These are phyloP conservation scores for Clathrospora elynae DNA, from an alignment of 2,329 filamentous ascomycete genomes.

Conservation along the genomic window DNA sequence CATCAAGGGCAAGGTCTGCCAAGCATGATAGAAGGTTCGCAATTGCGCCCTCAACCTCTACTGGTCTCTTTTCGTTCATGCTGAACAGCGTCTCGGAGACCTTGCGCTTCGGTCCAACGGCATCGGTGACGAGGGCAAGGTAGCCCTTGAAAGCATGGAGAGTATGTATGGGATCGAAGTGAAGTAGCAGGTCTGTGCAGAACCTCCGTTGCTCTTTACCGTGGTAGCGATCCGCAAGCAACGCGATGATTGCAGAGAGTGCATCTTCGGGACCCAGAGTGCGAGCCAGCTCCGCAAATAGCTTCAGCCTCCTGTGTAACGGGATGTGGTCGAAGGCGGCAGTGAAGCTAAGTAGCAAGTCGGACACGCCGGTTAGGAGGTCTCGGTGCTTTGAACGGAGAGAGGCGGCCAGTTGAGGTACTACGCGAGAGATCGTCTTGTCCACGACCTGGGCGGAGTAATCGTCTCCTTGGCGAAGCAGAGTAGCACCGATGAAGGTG, in stretches of 20 bases:
- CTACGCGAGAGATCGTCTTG: conserved; percentile 89
- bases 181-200: conserved; percentile 71
- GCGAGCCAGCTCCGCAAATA: conserved; percentile 84
- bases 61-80: conserved; percentile 55
- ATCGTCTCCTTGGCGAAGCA: conserved; percentile 90
- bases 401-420: conserved; percentile 87
- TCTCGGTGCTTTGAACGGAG: conserved; percentile 78
- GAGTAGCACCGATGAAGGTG: conserved; percentile 93
- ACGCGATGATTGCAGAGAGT: conserved; percentile 82
- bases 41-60: conserved; percentile 45
- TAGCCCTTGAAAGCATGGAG: conserved; percentile 75
- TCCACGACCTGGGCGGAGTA: conserved; percentile 97
- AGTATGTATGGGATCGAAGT: conserved; percentile 76
- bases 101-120: conserved; percentile 73
- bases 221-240: conserved; percentile 89
- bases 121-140: conserved; percentile 74
- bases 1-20: conserved; percentile 45
- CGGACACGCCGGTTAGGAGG: conserved; percentile 79
- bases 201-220: conserved; percentile 78
- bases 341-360: conserved; percentile 92
- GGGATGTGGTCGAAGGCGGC: conserved; percentile 97
- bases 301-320: conserved; percentile 75
- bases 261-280: conserved; percentile 87
- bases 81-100: conserved; percentile 76
- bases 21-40: conserved; percentile 49